These are phyloP conservation scores for Neurospora discreta DNA, from an alignment of 495 filamentous ascomycete genomes.

Conservation along the genomic window DNA sequence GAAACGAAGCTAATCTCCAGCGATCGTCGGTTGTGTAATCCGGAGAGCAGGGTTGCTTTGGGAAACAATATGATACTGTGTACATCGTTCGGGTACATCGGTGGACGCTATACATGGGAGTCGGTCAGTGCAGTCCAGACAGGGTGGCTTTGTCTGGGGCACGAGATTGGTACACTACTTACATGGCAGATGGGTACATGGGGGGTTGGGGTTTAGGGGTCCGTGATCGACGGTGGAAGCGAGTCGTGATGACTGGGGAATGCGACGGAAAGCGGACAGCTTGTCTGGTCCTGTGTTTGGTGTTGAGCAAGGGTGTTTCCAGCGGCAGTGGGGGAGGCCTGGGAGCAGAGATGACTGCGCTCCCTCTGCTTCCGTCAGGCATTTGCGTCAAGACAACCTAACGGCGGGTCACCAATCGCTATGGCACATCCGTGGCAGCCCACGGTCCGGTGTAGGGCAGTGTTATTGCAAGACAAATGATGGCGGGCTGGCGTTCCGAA, in stretches of 20 bases:
- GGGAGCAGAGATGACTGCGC: slow-evolving; percentile 4
- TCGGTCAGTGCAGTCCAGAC: slow-evolving; percentile 3
- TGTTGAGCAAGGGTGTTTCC: slow-evolving; percentile 15
- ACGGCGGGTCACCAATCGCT: slow-evolving; percentile 6
- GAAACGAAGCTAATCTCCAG: slow-evolving; percentile 28
- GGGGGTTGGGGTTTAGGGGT: slow-evolving; percentile 16
- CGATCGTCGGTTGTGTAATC: slow-evolving; percentile 9
- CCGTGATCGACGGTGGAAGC: slow-evolving; percentile 17
- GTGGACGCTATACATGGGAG: neutral
- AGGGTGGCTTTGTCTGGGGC: slow-evolving; percentile 6
- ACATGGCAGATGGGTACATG: neutral
- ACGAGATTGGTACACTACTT: slow-evolving; percentile 6
- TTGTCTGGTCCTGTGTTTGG: slow-evolving; percentile 23
- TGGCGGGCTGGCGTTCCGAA: slow-evolving; percentile 19
- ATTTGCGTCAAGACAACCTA: slow-evolving; percentile 5
- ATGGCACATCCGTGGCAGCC: slow-evolving; percentile 17
- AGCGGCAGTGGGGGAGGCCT: slow-evolving; percentile 7
- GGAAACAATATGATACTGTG: neutral
- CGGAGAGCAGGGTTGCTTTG: neutral
- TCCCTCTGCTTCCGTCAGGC: slow-evolving; percentile 12
- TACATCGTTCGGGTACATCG: neutral
- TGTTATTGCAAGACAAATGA: slow-evolving; percentile 17
- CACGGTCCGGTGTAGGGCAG: slow-evolving; percentile 11
- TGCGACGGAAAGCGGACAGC: slow-evolving; percentile 18
- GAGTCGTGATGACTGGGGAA: slow-evolving; percentile 15